phyloP scores from a whole-genome alignment of 352 stramenopile species.

The Globisporangium takayamanum region DNA sequence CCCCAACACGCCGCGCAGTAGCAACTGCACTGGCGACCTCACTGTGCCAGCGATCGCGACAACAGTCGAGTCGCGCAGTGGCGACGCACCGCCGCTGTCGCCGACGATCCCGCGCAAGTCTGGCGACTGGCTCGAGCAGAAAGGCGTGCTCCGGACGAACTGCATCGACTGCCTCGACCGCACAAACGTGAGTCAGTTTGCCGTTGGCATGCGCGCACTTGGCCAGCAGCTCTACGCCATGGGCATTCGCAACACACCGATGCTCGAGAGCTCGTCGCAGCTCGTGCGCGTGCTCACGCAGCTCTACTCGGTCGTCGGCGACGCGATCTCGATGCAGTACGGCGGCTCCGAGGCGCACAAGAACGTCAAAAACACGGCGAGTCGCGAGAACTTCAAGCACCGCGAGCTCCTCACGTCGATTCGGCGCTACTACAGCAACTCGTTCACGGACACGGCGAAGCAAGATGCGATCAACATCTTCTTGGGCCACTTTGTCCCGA shows the following conservation, averaged over 20 bases:
- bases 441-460: conserved; percentile 97
- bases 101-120: conserved; percentile 74
- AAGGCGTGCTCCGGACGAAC: conserved; percentile 97
- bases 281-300: conserved; percentile 96
- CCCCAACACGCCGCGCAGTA: conserved; percentile 9
- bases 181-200: conserved; percentile 86
- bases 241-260: conserved; percentile 89
- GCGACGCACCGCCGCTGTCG: conserved; percentile 27
- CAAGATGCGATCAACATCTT: conserved; percentile 99
- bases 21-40: neutral
- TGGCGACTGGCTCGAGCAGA: conserved; percentile 92
- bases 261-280: conserved; percentile 85
- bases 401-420: conserved; percentile 98
- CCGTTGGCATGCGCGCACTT: conserved; percentile 86
- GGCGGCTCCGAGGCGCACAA: conserved; percentile 98
- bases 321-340: conserved; percentile 99
- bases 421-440: conserved; percentile 98
- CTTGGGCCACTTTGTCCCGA: conserved; percentile 89
- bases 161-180: conserved; percentile 96
- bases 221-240: conserved; percentile 96
- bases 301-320: conserved; percentile 97
- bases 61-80: neutral
- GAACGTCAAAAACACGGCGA: conserved; percentile 92
- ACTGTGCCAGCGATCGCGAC: neutral
- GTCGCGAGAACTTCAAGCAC: conserved; percentile 88